Conservation (phyloP, 768 basidiomycete genomes). For the Boletus pseudopeckii region DNA sequence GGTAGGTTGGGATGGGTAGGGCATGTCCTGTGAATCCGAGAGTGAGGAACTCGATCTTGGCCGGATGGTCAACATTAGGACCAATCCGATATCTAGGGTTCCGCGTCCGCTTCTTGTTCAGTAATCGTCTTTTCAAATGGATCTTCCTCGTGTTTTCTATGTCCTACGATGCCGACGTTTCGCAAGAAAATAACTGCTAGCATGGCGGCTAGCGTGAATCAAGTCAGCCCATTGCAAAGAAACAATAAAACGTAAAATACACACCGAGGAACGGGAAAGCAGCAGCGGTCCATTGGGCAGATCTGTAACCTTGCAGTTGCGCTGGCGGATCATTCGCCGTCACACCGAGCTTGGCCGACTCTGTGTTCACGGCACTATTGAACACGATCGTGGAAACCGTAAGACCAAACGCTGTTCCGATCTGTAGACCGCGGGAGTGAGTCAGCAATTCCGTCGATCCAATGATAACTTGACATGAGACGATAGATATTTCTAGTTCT, state of each 20-base stretch:
- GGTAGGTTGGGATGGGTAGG: background rate
- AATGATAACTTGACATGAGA: background rate
- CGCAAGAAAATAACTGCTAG: constrained; percentile 38
- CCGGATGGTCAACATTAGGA: background rate
- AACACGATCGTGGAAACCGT: constrained; percentile 72
- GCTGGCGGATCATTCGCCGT: constrained; percentile 29
- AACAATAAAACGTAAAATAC: background rate
- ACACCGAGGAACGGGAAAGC: constrained; percentile 60
- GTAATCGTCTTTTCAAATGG: constrained; percentile 24
- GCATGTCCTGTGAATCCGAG: background rate
- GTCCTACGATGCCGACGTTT: constrained; percentile 41
- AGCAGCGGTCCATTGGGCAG: constrained; percentile 63
- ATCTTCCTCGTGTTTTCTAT: constrained; percentile 6
- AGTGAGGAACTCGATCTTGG: background rate
- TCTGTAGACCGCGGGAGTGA: constrained; percentile 30
- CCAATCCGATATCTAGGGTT: constrained; percentile 5
- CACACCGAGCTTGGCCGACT: constrained; percentile 34
- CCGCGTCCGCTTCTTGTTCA: background rate
- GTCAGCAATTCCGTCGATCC: background rate
- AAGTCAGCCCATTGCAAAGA: background rate
- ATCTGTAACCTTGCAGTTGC: constrained; percentile 52
- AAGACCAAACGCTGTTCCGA: constrained; percentile 68
- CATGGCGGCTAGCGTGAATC: constrained; percentile 22
- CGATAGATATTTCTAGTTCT: constrained; percentile 1
- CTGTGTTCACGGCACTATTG: constrained; percentile 43